Percentiles rank a stretch among this genome's conserved stretches.
Conservation (phyloP, 495 filamentous ascomycete species). For the Choiromyces venosus region DNA sequence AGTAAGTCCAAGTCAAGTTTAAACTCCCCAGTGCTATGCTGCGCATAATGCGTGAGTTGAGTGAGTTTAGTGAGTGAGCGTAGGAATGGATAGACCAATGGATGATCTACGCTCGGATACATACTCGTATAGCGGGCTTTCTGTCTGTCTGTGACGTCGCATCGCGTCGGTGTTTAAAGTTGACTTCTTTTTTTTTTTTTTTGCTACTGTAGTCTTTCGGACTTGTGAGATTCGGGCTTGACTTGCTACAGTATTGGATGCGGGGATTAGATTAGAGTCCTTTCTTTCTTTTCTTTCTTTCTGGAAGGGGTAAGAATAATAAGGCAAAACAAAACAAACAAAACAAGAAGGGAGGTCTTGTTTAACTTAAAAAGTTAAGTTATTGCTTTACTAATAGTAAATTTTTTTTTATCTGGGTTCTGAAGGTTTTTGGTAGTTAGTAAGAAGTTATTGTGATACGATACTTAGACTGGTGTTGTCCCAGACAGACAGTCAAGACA, state of each 20-base stretch:
- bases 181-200: background rate
- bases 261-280: background rate
- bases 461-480: no score
- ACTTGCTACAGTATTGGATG: no score
- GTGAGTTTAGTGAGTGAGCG: no score
- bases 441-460: no score
- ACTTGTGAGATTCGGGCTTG: background rate
- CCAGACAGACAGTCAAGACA: background rate
- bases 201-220: background rate
- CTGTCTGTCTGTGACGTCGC: background rate
- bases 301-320: no score
- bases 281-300: no score
- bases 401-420: slow-evolving; percentile 1
- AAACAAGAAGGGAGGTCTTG: no score
- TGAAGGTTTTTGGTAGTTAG: background rate
- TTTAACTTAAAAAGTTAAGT: no score
- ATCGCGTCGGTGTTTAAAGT: slow-evolving; percentile 2
- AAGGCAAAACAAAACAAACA: no score
- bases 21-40: background rate
- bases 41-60: background rate
- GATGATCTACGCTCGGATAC: background rate
- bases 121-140: no score
- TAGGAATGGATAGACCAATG: background rate
- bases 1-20: background rate
- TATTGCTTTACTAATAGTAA: background rate